A percentile compares a stretch with the other conserved stretches of the same genome.
Evolutionary conservation across 78 protist genomes (phyloP).

Genomic region (Speleostelium caveatum): DNA sequence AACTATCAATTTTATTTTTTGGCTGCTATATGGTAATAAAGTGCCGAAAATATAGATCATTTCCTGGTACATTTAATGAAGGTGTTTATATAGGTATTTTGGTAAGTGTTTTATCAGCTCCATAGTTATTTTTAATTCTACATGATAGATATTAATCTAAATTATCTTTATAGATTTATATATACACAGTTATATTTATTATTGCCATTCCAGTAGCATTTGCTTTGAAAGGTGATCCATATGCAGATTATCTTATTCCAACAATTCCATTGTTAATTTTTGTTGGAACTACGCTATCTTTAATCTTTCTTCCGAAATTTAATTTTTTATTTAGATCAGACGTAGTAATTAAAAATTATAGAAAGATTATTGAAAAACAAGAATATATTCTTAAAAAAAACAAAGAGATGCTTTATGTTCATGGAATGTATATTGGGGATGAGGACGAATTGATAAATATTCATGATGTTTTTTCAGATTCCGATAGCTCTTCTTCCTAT

Average conservation of each 20-base stretch:
- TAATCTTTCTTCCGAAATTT: constrained; percentile 53
- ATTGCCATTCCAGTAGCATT: constrained; percentile 39
- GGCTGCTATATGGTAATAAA: constrained; percentile 62
- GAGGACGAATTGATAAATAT: not conserved
- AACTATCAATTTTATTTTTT: constrained; percentile 22
- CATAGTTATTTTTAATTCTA: too few species aligned
- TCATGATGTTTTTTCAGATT: constrained; percentile 29
- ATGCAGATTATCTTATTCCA: constrained; percentile 2
- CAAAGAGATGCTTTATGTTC: constrained; percentile 19
- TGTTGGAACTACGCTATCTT: not conserved
- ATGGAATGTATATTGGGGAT: constrained; percentile 48
- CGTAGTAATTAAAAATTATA: not conserved
- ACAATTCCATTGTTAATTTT: constrained; percentile 9
- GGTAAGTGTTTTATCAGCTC: not conserved
- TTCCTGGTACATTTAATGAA: constrained; percentile 77
- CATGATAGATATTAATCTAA: not conserved
- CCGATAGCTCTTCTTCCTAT: not conserved
- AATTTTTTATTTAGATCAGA: constrained; percentile 15
- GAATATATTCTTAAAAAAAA: constrained; percentile 63
- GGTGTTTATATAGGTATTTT: constrained; percentile 57
- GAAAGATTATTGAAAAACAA: constrained; percentile 47
- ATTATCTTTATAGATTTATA: constrained; percentile 21
- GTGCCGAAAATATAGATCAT: constrained; percentile 42
- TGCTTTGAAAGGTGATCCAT: not conserved
- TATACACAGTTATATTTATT: constrained; percentile 20